Conservation (phyloP, 1,284 basidiomycete species). For the Phaffia rhodozyma region DNA sequence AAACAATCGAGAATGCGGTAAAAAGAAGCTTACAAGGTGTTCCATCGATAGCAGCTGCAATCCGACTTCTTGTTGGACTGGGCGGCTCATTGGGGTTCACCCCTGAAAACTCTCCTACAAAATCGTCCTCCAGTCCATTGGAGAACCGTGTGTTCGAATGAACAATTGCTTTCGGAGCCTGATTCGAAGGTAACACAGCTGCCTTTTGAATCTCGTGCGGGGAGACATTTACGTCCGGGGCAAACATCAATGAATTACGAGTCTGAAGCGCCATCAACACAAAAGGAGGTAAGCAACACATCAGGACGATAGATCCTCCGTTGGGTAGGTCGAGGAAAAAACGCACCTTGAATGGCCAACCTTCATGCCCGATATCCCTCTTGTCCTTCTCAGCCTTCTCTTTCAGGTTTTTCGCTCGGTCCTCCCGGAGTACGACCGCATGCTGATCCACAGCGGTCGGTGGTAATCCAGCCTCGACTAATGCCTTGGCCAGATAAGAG, state of each 20-base stretch:
- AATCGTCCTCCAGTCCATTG: conserved; percentile 43
- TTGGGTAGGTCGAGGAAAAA: not conserved
- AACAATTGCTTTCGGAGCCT: conserved; percentile 53
- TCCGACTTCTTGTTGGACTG: conserved; percentile 73
- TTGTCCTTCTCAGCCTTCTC: conserved; percentile 48
- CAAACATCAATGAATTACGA: conserved; percentile 83
- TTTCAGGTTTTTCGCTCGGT: conserved; percentile 25
- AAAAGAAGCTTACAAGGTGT: conserved; percentile 34
- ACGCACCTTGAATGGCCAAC: conserved; percentile 71
- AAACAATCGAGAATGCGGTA: conserved; percentile 18
- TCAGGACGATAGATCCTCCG: not conserved
- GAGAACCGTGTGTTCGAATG: conserved; percentile 66
- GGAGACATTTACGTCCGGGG: conserved; percentile 74
- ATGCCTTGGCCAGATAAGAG: conserved; percentile 31
- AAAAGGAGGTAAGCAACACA: too few species aligned
- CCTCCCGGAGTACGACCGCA: conserved; percentile 25
- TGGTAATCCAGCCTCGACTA: conserved; percentile 33
- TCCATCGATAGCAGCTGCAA: conserved; percentile 77
- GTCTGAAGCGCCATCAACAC: conserved; percentile 40
- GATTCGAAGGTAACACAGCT: conserved; percentile 28
- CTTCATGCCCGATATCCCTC: conserved; percentile 56
- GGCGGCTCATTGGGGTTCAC: conserved; percentile 43
- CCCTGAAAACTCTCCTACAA: conserved; percentile 35
- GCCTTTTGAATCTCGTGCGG: conserved; percentile 47
- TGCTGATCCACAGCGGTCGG: conserved; percentile 32